phyloP scores from a whole-genome alignment of 2,329 filamentous ascomycete species.

The Westerdykella ornata region DNA sequence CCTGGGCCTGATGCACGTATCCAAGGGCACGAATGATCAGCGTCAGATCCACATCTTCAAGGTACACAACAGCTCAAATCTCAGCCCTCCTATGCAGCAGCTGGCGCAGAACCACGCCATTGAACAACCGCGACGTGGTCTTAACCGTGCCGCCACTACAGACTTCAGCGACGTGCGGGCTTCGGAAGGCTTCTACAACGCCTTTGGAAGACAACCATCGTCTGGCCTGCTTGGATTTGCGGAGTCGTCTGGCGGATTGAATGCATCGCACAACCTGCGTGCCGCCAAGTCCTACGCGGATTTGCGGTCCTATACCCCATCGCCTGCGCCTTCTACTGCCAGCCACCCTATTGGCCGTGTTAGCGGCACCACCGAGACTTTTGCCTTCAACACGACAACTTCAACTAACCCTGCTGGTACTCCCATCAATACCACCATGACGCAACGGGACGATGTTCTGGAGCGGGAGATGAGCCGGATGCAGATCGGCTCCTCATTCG shows the following conservation, averaged over 20 bases:
- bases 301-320: slow-evolving; percentile 88
- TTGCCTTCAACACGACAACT: slow-evolving; percentile 51
- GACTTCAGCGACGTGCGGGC: slow-evolving; percentile 83
- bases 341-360: slow-evolving; percentile 69
- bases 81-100: slow-evolving; percentile 57
- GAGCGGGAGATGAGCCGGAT: slow-evolving; percentile 59
- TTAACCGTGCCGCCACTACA: slow-evolving; percentile 93
- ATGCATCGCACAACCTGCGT: slow-evolving; percentile 71
- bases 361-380: slow-evolving; percentile 43
- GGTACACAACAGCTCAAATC: slow-evolving; percentile 50
- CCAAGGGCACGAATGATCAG: slow-evolving; percentile 78
- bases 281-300: slow-evolving; percentile 97
- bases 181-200: slow-evolving; percentile 66
- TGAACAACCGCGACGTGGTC: slow-evolving; percentile 72
- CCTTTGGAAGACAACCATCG: slow-evolving; percentile 67
- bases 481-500: slow-evolving; percentile 49
- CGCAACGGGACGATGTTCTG: slow-evolving; percentile 53
- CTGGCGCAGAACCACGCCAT: slow-evolving; percentile 59
- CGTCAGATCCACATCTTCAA: slow-evolving; percentile 88
- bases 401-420: slow-evolving; percentile 62
- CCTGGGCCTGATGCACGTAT: slow-evolving; percentile 85
- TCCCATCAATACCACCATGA: slow-evolving; percentile 48
- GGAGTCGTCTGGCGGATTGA: slow-evolving; percentile 63
- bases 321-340: slow-evolving; percentile 80
- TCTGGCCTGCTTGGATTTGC: slow-evolving; percentile 72